Conservation (phyloP, 2,329 filamentous ascomycete genomes). For the Diaporthe citrichinensis region DNA sequence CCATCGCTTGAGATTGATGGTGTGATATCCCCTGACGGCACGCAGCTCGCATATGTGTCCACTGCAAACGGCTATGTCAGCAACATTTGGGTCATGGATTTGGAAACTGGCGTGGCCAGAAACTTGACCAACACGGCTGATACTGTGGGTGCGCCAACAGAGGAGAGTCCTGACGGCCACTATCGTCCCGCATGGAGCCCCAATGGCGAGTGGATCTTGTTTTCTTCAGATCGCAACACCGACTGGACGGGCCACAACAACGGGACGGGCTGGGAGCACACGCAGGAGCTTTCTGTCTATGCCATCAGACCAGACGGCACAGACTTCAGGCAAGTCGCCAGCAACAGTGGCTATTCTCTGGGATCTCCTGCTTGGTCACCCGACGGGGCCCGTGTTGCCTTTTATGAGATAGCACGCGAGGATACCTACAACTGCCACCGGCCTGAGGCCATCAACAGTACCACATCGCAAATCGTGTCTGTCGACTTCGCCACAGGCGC, state of each 20-base stretch:
- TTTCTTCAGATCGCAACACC: conserved; percentile 58
- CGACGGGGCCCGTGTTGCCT: conserved; percentile 53
- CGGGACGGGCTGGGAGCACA: conserved; percentile 57
- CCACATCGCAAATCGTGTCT: conserved; percentile 50
- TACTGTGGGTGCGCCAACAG: conserved; percentile 39
- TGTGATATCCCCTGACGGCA: conserved; percentile 56
- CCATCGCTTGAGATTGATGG: conserved; percentile 54
- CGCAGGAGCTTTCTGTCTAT: conserved; percentile 57
- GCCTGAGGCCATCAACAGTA: conserved; percentile 43
- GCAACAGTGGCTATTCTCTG: conserved; percentile 52
- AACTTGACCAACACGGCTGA: conserved; percentile 55
- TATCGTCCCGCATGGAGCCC: conserved; percentile 58
- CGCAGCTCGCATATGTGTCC: conserved; percentile 55
- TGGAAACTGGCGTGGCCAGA: conserved; percentile 49
- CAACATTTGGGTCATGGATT: conserved; percentile 57
- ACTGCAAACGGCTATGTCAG: conserved; percentile 53
- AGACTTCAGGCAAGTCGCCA: conserved; percentile 53
- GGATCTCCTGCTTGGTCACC: conserved; percentile 56
- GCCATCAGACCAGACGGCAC: conserved; percentile 54
- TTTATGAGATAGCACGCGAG: conserved; percentile 56
- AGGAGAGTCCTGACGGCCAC: conserved; percentile 50
- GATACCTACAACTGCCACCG: conserved; percentile 56
- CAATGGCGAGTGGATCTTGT: conserved; percentile 57
- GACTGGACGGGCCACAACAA: conserved; percentile 57
- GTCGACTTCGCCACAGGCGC: conserved; percentile 57